These are phyloP conservation scores for Terana coerulea DNA, from an alignment of 768 basidiomycete genomes.

Conservation along the genomic window DNA sequence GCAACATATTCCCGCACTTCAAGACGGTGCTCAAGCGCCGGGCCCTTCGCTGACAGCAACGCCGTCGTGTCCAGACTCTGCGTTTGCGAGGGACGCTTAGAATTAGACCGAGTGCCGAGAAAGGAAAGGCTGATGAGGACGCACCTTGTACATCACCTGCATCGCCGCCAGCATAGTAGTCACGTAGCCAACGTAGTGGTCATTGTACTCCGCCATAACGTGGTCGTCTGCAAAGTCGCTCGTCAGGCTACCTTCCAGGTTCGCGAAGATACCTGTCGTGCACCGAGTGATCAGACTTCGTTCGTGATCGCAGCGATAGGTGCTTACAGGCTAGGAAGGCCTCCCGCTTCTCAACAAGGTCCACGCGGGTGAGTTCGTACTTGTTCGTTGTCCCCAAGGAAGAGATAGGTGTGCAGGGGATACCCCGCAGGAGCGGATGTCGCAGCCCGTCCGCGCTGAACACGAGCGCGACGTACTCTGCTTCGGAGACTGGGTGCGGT, in stretches of 20 bases:
- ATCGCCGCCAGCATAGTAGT: slow-evolving; percentile 6
- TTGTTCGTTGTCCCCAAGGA: neutral
- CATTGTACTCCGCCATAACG: neutral
- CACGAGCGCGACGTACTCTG: slow-evolving; percentile 53
- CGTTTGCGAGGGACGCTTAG: no score
- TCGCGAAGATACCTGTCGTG: neutral
- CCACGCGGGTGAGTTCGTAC: slow-evolving; percentile 19
- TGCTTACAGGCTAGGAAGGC: slow-evolving; percentile 37
- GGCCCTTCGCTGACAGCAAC: no score
- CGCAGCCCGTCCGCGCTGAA: slow-evolving; percentile 53
- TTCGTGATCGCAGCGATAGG: slow-evolving; percentile 1
- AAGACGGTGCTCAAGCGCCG: no score
- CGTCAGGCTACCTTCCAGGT: neutral
- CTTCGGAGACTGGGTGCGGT: slow-evolving; percentile 46
- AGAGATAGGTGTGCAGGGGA: slow-evolving; percentile 22
- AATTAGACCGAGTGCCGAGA: no score
- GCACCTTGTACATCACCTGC: slow-evolving; percentile 4
- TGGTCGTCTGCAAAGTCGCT: neutral
- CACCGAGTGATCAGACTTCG: no score
- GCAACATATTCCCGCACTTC: no score
- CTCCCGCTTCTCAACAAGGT: slow-evolving; percentile 31
- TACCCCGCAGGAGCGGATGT: slow-evolving; percentile 45
- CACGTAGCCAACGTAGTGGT: slow-evolving; percentile 2
- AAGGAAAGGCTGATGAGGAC: no score
- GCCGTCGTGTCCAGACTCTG: no score